Percentiles rank a stretch among this genome's conserved stretches.
Conservation (phyloP, 345 rosid genomes). For the Ailanthus altissimus region DNA sequence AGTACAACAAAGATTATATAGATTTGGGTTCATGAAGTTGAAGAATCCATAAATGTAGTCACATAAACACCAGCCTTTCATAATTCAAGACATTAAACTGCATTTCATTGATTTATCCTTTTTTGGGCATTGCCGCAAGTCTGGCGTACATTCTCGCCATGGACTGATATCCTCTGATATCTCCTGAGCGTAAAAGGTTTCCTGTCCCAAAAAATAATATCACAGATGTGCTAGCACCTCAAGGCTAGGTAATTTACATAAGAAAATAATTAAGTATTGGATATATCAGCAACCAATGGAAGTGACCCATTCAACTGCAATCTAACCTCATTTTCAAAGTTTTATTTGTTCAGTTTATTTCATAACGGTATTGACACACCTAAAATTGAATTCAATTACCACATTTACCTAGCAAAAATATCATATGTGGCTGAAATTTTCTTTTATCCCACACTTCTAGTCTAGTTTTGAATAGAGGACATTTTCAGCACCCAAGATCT, state of each 20-base stretch:
- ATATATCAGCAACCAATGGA: not conserved
- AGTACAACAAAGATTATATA: not conserved
- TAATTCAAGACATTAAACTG: not conserved
- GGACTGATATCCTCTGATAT: conserved; percentile 86
- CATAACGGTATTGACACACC: not conserved
- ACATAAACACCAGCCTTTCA: not conserved
- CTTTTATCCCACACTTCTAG: not conserved
- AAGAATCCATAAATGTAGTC: not conserved
- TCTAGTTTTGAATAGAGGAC: not conserved
- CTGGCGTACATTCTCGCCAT: conserved; percentile 97
- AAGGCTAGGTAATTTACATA: not conserved
- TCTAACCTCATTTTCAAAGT: not conserved
- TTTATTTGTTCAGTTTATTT: not conserved
- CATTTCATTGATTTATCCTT: conserved; percentile 47
- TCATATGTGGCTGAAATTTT: not conserved
- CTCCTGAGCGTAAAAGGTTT: conserved; percentile 90
- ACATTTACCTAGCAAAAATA: not conserved
- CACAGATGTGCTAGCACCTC: not conserved
- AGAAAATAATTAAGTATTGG: not conserved
- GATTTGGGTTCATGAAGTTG: not conserved
- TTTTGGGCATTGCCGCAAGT: conserved; percentile 90
- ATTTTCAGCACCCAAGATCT: not conserved
- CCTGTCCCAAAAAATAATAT: conserved; percentile 42
- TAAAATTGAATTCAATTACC: no score
- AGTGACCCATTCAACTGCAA: not conserved